phyloP scores from a whole-genome alignment of 306 rosid genomes.

The Cyamopsis tetragonoloba region DNA sequence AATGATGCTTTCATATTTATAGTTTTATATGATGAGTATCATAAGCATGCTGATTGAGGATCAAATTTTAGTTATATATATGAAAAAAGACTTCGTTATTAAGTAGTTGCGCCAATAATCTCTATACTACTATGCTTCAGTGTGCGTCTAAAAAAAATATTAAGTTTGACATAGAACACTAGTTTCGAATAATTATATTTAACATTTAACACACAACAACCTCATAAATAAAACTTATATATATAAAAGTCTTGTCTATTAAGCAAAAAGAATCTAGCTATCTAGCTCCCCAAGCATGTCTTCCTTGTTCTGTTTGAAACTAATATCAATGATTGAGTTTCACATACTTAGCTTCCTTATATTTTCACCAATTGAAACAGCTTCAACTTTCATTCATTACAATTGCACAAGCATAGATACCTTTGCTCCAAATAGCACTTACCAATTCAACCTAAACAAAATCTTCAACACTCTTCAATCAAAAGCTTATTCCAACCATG shows the following conservation, averaged over 20 bases:
- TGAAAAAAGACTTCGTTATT: too few species aligned
- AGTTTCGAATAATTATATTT: too few species aligned
- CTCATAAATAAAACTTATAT: too few species aligned
- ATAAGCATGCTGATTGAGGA: too few species aligned
- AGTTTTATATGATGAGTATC: too few species aligned
- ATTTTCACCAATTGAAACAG: slow-evolving; percentile 6
- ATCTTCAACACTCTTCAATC: slow-evolving; percentile 17
- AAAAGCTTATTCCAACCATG: not conserved
- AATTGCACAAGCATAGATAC: slow-evolving; percentile 8
- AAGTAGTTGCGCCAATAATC: too few species aligned
- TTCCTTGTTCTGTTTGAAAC: not conserved
- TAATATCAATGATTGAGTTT: slow-evolving; percentile 7
- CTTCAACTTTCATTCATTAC: slow-evolving; percentile 8
- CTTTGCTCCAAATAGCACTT: slow-evolving; percentile 16
- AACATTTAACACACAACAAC: too few species aligned
- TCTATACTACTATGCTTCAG: too few species aligned
- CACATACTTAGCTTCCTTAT: not conserved
- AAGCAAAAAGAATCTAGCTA: not conserved
- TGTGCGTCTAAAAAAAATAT: too few species aligned
- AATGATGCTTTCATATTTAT: not conserved
- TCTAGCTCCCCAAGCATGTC: slow-evolving; percentile 15
- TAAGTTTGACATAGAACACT: too few species aligned
- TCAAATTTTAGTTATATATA: too few species aligned
- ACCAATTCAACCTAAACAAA: slow-evolving; percentile 1
- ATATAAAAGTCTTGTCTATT: too few species aligned